Percentiles rank a stretch among this genome's conserved stretches.
phyloP scores from a whole-genome alignment of 2,329 filamentous ascomycete species.

The Colletotrichum spaethianum region DNA sequence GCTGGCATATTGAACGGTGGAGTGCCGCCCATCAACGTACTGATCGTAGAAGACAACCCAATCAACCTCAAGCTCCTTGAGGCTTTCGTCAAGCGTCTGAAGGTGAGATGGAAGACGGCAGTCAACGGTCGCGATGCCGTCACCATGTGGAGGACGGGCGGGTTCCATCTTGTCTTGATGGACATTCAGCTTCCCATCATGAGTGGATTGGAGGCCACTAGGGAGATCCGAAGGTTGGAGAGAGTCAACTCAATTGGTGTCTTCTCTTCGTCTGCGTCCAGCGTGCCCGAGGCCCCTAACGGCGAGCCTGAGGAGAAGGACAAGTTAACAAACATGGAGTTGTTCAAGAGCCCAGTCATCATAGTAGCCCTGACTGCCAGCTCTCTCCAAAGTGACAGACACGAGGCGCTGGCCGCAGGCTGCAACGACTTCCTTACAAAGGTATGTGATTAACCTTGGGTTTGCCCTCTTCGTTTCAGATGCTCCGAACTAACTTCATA shows the following conservation, averaged over 20 bases:
- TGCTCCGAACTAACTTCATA: not conserved
- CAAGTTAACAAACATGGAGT: conserved; percentile 73
- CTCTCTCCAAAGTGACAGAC: conserved; percentile 93
- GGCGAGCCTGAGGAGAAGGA: conserved; percentile 74
- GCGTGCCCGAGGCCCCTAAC: conserved; percentile 57
- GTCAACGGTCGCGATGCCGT: conserved; percentile 96
- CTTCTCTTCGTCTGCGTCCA: conserved; percentile 77
- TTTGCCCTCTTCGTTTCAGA: not conserved
- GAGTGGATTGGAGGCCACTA: conserved; percentile 94
- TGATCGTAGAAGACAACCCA: conserved; percentile 98
- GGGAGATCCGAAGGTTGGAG: conserved; percentile 92
- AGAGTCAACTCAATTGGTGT: conserved; percentile 93
- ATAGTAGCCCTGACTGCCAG: conserved; percentile 97
- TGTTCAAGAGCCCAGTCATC: conserved; percentile 97
- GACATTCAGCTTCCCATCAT: conserved; percentile 98
- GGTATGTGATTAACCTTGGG: conserved; percentile 64
- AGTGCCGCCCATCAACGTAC: conserved; percentile 95
- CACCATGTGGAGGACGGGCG: conserved; percentile 90
- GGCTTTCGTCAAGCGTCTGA: conserved; percentile 94
- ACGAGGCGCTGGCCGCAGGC: conserved; percentile 93
- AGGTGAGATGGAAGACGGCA: conserved; percentile 97
- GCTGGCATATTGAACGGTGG: conserved; percentile 81
- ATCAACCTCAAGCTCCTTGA: conserved; percentile 96
- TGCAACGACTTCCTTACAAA: conserved; percentile 99
- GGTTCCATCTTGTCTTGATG: conserved; percentile 97